These are phyloP conservation scores for Scheffersomyces coipomensis DNA, from an alignment of 805 yeast genomes.

Conservation along the genomic window DNA sequence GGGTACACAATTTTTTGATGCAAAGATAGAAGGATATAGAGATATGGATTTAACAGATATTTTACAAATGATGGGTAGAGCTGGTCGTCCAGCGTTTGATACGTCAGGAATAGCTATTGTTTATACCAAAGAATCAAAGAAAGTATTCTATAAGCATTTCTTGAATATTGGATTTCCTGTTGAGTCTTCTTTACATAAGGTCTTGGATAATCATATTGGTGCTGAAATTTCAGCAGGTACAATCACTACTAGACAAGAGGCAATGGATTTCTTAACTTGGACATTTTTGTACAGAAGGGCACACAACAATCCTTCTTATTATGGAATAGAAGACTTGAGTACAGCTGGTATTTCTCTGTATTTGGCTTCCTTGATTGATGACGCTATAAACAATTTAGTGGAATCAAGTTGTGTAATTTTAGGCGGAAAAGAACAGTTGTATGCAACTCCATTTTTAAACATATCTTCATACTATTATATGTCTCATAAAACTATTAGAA, in stretches of 20 bases:
- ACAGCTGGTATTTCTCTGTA: slow-evolving; percentile 56
- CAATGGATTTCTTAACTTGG: slow-evolving; percentile 74
- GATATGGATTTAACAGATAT: slow-evolving; percentile 85
- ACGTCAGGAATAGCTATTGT: slow-evolving; percentile 77
- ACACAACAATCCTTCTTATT: slow-evolving; percentile 74
- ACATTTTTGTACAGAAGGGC: slow-evolving; percentile 73
- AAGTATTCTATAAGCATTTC: slow-evolving; percentile 74
- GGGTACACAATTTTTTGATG: slow-evolving; percentile 68
- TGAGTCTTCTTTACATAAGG: slow-evolving; percentile 75
- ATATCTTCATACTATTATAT: slow-evolving; percentile 90
- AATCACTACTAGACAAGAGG: slow-evolving; percentile 61
- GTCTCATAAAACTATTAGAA: slow-evolving; percentile 84
- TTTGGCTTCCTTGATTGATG: slow-evolving; percentile 65
- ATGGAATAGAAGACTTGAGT: slow-evolving; percentile 64
- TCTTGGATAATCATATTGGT: slow-evolving; percentile 75
- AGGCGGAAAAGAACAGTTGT: slow-evolving; percentile 44
- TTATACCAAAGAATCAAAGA: slow-evolving; percentile 72
- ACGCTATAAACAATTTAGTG: slow-evolving; percentile 60
- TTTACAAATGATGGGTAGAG: slow-evolving; percentile 83
- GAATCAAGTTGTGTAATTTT: slow-evolving; percentile 69
- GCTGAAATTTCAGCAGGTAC: slow-evolving; percentile 78
- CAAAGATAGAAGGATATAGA: slow-evolving; percentile 64
- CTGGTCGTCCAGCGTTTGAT: slow-evolving; percentile 81
- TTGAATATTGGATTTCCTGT: slow-evolving; percentile 80
- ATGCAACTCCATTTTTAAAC: slow-evolving; percentile 79